phyloP scores from a whole-genome alignment of 2,329 filamentous ascomycete species.

The Fusarium nematophilum region DNA sequence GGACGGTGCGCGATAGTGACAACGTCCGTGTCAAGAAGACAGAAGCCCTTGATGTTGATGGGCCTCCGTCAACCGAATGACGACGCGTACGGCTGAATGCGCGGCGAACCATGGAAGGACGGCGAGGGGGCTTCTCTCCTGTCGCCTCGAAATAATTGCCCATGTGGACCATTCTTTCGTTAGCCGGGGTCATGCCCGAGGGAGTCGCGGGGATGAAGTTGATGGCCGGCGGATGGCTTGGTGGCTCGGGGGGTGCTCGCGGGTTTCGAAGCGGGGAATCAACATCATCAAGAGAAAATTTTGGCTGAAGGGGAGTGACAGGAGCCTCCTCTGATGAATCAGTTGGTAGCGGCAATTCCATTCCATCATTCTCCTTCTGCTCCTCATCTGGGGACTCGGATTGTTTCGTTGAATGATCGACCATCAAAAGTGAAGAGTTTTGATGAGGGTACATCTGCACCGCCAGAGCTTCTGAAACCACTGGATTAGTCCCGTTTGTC shows the following conservation, averaged over 20 bases:
- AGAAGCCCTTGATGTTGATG: constrained; percentile 52
- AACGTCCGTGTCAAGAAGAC: constrained; percentile 62
- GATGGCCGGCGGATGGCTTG: constrained; percentile 55
- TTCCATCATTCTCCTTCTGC: constrained; percentile 36
- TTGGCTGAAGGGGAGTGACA: constrained; percentile 64
- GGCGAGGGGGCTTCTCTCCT: constrained; percentile 57
- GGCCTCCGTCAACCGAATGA: constrained; percentile 55
- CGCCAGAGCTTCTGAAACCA: constrained; percentile 71
- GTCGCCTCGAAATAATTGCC: constrained; percentile 66
- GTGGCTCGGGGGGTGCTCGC: constrained; percentile 67
- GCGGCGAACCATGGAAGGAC: constrained; percentile 64
- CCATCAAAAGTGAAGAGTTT: constrained; percentile 71
- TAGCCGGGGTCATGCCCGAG: constrained; percentile 66
- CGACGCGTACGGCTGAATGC: constrained; percentile 64
- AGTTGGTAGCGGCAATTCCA: constrained; percentile 47
- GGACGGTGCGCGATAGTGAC: constrained; percentile 61
- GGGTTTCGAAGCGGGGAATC: constrained; percentile 73
- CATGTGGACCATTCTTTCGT: constrained; percentile 63
- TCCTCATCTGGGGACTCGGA: constrained; percentile 57
- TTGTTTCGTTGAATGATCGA: constrained; percentile 65
- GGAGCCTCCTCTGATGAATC: constrained; percentile 54
- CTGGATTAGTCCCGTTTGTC: constrained; percentile 69
- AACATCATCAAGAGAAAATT: constrained; percentile 62
- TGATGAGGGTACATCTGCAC: constrained; percentile 73
- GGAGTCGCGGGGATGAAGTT: constrained; percentile 73